These are phyloP conservation scores for Pythium utonaiense DNA, from an alignment of 352 stramenopile species.

Conservation along the genomic window DNA sequence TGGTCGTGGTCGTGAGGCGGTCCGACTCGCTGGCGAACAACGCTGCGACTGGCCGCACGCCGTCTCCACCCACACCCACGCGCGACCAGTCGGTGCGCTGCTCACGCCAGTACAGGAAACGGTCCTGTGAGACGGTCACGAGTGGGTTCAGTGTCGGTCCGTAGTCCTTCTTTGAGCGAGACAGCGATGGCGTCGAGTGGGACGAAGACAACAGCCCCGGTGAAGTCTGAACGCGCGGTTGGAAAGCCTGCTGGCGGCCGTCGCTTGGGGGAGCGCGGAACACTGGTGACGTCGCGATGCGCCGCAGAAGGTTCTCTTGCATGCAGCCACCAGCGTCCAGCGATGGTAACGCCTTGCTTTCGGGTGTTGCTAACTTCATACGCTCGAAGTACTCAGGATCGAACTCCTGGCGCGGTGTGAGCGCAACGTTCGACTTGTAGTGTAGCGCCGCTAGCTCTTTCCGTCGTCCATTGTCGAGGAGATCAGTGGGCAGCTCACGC, in stretches of 20 bases:
- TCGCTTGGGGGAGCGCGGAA: constrained; percentile 22
- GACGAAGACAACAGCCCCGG: neutral
- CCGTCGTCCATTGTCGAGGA: constrained; percentile 61
- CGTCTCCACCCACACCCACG: constrained; percentile 70
- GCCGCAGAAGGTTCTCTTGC: constrained; percentile 47
- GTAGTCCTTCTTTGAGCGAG: constrained; percentile 8
- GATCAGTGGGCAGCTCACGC: constrained; percentile 50
- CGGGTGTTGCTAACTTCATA: neutral
- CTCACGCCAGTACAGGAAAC: constrained; percentile 48
- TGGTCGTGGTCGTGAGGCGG: constrained; percentile 55
- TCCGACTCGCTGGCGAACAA: constrained; percentile 38
- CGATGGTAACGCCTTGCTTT: neutral
- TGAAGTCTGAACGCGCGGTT: constrained; percentile 7
- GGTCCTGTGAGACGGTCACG: constrained; percentile 41
- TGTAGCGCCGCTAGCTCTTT: constrained; percentile 58
- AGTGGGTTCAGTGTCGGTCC: constrained; percentile 24
- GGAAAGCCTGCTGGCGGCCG: neutral
- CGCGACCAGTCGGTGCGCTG: constrained; percentile 74
- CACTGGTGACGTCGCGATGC: constrained; percentile 34
- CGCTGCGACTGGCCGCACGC: constrained; percentile 37
- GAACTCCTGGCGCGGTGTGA: constrained; percentile 50
- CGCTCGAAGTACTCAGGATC: constrained; percentile 36
- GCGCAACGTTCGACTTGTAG: constrained; percentile 36
- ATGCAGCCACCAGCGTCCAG: constrained; percentile 34
- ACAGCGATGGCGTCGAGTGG: constrained; percentile 20